A percentile compares a stretch with the other conserved stretches of the same genome.
These are phyloP conservation scores for Vanilla planifolia DNA, from an alignment of 106 monocot species.

Conservation along the genomic window DNA sequence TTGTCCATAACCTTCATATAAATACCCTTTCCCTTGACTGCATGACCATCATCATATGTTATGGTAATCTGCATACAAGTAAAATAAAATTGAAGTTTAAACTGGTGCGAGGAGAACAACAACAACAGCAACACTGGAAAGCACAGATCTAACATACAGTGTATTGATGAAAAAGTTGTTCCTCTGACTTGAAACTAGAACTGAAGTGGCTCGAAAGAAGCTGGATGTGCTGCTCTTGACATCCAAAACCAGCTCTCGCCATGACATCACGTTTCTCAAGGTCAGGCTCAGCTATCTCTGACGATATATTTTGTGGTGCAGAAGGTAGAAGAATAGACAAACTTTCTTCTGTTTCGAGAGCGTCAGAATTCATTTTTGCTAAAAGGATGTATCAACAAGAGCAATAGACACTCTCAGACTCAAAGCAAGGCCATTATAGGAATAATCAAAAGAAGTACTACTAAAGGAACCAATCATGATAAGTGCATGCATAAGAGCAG, in stretches of 20 bases:
- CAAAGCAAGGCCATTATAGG: too few relatives aligned
- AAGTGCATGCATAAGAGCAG: too few relatives aligned
- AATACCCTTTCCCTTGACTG: slow-evolving; percentile 44
- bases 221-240: slow-evolving; percentile 19
- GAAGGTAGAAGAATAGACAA: slow-evolving; percentile 5
- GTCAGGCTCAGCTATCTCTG: slow-evolving; percentile 7
- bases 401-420: too few relatives aligned
- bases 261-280: slow-evolving; percentile 20
- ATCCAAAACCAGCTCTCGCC: slow-evolving; percentile 36
- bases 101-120: not conserved
- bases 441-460: too few relatives aligned
- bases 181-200: slow-evolving; percentile 12
- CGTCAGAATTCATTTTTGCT: too few relatives aligned
- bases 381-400: too few relatives aligned
- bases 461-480: too few relatives aligned
- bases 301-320: not conserved
- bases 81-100: not conserved
- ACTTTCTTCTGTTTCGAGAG: slow-evolving; percentile 1
- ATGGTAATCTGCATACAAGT: slow-evolving; percentile 42
- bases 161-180: slow-evolving; percentile 44
- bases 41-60: slow-evolving; percentile 35
- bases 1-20: slow-evolving; percentile 57
- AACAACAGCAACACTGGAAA: slow-evolving; percentile 1
- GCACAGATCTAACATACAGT: slow-evolving; percentile 21
- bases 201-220: slow-evolving; percentile 44